Base-by-base conservation (phyloP, 306 rosid genomes). In the Rosa persica region DNA sequence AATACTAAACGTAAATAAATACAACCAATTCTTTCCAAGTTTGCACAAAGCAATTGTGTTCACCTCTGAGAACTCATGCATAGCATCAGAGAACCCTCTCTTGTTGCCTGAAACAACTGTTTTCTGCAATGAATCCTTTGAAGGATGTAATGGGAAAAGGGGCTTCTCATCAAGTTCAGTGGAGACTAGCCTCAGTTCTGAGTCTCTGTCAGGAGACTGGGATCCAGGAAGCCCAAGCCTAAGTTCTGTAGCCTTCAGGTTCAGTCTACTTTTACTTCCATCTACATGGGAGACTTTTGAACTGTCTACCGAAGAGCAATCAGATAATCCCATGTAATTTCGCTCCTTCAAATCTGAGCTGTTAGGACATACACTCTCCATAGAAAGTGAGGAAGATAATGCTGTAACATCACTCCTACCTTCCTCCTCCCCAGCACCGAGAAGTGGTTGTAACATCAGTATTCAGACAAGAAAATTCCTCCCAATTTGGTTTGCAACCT, bases 181-280 rank as follows among this genome's bases (percentile, higher is more conserved):
- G 10, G 93, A 89, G 88, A 80, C 81, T 75, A 76, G 83, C 36
- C 85, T 79, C 73, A 61, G 76, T 74, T 85, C 87, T 3, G 87
- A 75, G 80, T 87, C 83, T 70, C 96, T 88, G 67, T 79, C 89
- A n/a, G 96, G 92, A 72, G 96, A 90, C 84, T 80, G 87, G 74
- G 91, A 90, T 82, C 97, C 97, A 42, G 97, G 97, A 76, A 90
- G 93, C 27, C 97, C 97, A 30, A 92, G 92, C 80, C 93, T 89
- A 76, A 92, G 85, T 76, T 92, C 97, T 5, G 97, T 92, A 61
- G 97, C 96, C 80, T 89, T 92, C 78, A 92, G 87, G 76, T 89
- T 90, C 86, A 90, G 85, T 42, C 72, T 85, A 70, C 78, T 77
- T 82, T 87, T 87, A 77, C 76, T 86, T 83, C 74, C 87, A 83